phyloP scores from a whole-genome alignment of 768 basidiomycete species.

The Lactifluus piperatus region DNA sequence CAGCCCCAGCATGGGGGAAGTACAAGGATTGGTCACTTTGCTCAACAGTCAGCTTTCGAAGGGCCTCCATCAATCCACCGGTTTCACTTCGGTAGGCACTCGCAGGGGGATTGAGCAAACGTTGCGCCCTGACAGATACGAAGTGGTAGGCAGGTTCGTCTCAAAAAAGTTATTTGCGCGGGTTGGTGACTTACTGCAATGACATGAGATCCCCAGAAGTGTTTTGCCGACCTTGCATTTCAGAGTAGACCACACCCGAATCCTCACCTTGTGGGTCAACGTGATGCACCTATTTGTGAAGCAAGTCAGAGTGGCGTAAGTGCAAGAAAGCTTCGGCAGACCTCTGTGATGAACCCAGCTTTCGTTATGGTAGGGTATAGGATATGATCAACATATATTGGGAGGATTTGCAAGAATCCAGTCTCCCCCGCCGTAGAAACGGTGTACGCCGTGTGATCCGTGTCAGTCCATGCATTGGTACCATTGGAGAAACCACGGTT shows the following conservation, averaged over 20 bases:
- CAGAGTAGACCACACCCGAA: constrained; percentile 93
- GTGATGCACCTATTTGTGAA: constrained; percentile 68
- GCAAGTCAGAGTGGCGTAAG: neutral
- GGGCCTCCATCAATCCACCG: constrained; percentile 88
- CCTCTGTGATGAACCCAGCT: constrained; percentile 66
- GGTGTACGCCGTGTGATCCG: constrained; percentile 91
- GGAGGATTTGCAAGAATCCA: constrained; percentile 77
- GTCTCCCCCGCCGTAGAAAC: constrained; percentile 92
- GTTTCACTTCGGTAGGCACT: constrained; percentile 96
- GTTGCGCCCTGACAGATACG: constrained; percentile 49
- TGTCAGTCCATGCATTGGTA: constrained; percentile 97
- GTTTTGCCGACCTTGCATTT: constrained; percentile 96
- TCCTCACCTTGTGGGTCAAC: constrained; percentile 85
- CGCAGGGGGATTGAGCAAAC: constrained; percentile 65
- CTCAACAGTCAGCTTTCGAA: constrained; percentile 77
- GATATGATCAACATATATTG: constrained; percentile 93
- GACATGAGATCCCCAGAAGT: constrained; percentile 87
- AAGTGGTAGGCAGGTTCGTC: neutral
- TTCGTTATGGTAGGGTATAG: constrained; percentile 92
- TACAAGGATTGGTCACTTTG: constrained; percentile 51
- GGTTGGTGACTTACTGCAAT: constrained; percentile 46
- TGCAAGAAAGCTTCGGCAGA: constrained; percentile 1
- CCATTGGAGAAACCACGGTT: constrained; percentile 90
- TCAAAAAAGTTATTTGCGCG: neutral
- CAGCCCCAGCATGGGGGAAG: constrained; percentile 9